Conservation (phyloP, 2,329 filamentous ascomycete genomes). For the Colletotrichum falcatum region DNA sequence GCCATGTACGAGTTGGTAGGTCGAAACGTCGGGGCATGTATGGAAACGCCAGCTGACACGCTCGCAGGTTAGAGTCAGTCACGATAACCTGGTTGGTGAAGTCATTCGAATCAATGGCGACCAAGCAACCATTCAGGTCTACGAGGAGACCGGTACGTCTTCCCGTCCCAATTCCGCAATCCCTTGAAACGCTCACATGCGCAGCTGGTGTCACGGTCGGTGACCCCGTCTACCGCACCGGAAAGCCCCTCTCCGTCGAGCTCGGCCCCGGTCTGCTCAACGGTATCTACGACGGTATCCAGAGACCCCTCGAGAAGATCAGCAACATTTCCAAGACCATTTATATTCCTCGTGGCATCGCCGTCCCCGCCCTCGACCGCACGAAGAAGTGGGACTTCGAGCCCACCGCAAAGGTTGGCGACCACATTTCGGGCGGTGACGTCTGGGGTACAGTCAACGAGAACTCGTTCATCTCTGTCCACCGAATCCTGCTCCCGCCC, state of each 20-base stretch:
- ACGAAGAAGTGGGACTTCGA: slow-evolving; percentile 97
- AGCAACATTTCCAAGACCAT: slow-evolving; percentile 83
- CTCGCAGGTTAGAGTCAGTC: slow-evolving; percentile 85
- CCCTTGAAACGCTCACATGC: slow-evolving; percentile 17
- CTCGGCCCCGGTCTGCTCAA: slow-evolving; percentile 97
- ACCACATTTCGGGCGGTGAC: slow-evolving; percentile 96
- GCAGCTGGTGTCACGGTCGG: slow-evolving; percentile 94
- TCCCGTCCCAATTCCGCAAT: slow-evolving; percentile 10
- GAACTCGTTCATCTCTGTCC: slow-evolving; percentile 93
- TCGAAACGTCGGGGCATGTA: slow-evolving; percentile 30
- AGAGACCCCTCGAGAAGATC: slow-evolving; percentile 91
- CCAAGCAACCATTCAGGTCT: slow-evolving; percentile 97
- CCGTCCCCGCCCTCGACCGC: slow-evolving; percentile 88
- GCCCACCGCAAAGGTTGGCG: slow-evolving; percentile 90
- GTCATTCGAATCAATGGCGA: slow-evolving; percentile 98
- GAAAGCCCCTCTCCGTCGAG: slow-evolving; percentile 97
- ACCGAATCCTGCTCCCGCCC: slow-evolving; percentile 93
- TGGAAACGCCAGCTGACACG: slow-evolving; percentile 19
- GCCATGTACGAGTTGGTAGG: slow-evolving; percentile 99
- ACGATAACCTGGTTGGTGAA: slow-evolving; percentile 93
- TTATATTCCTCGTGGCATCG: slow-evolving; percentile 96
- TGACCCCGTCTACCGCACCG: slow-evolving; percentile 89
- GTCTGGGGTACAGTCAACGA: slow-evolving; percentile 96
- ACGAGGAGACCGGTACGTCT: slow-evolving; percentile 92
- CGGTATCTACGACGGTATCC: slow-evolving; percentile 99